phyloP scores from a whole-genome alignment of 2,329 filamentous ascomycete species.

The Aureobasidium lini region DNA sequence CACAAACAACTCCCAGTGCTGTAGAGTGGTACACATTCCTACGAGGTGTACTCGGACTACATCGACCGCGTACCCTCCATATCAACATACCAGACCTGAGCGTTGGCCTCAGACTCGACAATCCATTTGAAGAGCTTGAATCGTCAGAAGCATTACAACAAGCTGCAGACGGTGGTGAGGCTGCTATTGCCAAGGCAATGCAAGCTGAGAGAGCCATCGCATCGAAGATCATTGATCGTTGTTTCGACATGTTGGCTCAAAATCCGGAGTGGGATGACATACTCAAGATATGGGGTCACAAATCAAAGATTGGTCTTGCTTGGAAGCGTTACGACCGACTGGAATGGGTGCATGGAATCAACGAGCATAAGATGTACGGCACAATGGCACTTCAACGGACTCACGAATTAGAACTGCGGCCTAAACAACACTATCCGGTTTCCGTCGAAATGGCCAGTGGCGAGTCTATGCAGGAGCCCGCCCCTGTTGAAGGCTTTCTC shows the following conservation, averaged over 20 bases:
- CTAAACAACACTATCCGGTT: conserved; percentile 58
- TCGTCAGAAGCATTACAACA: conserved; percentile 34
- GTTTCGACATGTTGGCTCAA: conserved; percentile 51
- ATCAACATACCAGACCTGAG: conserved; percentile 57
- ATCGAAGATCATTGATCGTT: conserved; percentile 47
- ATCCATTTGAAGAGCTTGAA: conserved; percentile 52
- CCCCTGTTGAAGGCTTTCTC: conserved; percentile 59
- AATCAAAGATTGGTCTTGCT: conserved; percentile 55
- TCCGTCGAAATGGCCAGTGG: conserved; percentile 34
- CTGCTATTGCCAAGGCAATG: conserved; percentile 37
- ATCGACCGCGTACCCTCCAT: conserved; percentile 48
- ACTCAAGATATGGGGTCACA: conserved; percentile 50
- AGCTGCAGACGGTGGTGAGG: conserved; percentile 39
- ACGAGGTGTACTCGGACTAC: conserved; percentile 51
- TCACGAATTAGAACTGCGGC: conserved; percentile 58
- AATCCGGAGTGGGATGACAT: conserved; percentile 54
- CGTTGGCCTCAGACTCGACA: conserved; percentile 50
- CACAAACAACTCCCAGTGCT: conserved; percentile 53
- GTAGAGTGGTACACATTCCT: conserved; percentile 65
- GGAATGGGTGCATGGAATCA: conserved; percentile 59
- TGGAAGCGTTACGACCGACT: conserved; percentile 64
- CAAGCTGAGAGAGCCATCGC: conserved; percentile 50
- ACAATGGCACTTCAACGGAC: conserved; percentile 59
- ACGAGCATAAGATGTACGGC: conserved; percentile 62
- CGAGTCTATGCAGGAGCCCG: conserved; percentile 48